phyloP scores from a whole-genome alignment of 257 asterid species.

The Solanum microdontum region DNA sequence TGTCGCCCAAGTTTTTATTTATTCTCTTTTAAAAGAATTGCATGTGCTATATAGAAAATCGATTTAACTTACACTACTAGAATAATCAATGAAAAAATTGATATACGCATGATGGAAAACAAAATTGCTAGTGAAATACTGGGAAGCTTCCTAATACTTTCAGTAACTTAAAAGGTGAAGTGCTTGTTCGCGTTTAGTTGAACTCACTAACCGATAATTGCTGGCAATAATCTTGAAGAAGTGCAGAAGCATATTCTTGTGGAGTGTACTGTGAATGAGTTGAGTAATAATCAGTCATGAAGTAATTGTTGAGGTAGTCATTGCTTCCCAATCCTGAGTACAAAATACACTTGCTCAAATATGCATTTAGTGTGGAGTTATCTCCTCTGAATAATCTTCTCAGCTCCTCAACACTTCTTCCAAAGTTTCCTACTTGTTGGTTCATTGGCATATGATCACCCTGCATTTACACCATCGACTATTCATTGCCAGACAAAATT shows the following conservation, averaged over 20 bases:
- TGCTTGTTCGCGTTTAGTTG: background rate
- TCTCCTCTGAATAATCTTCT: conserved; percentile 58
- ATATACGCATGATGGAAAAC: background rate
- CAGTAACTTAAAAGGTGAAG: background rate
- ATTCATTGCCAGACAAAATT: background rate
- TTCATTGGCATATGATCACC: conserved; percentile 76
- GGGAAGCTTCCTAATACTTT: background rate
- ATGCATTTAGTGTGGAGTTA: conserved; percentile 26
- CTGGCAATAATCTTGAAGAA: conserved; percentile 51
- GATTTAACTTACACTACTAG: background rate
- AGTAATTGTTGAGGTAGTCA: conserved; percentile 84
- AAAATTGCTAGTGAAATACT: too few relatives aligned
- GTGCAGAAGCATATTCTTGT: conserved; percentile 57
- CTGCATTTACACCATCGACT: conserved; percentile 14
- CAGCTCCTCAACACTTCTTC: conserved; percentile 40
- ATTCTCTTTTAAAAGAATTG: too few relatives aligned
- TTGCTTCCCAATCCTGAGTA: conserved; percentile 89
- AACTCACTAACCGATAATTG: conserved; percentile 40
- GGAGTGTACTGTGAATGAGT: conserved; percentile 51
- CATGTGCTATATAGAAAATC: background rate
- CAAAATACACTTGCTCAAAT: conserved; percentile 58
- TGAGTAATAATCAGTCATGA: conserved; percentile 64
- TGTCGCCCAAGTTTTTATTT: background rate
- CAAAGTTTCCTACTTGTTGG: conserved; percentile 58
- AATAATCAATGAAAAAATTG: background rate